These are phyloP conservation scores for Triticum urartu DNA, from an alignment of 176 grass and related monocot species.

Conservation along the genomic window DNA sequence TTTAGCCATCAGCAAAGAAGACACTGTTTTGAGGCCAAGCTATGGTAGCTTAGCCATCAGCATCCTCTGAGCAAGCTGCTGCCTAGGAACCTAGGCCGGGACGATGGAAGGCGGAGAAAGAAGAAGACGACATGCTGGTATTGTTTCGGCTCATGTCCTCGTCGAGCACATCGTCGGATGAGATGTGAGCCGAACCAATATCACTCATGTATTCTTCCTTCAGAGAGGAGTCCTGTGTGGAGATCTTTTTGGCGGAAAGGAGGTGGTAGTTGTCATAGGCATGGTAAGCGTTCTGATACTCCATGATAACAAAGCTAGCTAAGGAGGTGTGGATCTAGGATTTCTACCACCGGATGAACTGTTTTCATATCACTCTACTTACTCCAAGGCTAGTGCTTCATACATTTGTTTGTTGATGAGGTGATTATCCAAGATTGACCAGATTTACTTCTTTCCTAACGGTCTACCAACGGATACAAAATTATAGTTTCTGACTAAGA, in stretches of 20 bases:
- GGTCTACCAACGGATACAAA: neutral
- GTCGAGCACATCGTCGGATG: neutral
- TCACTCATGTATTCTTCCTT: slow-evolving; percentile 72
- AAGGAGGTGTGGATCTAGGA: neutral
- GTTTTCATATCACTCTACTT: neutral
- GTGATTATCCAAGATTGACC: neutral
- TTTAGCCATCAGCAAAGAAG: too few species aligned
- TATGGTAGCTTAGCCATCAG: too few species aligned
- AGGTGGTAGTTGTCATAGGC: neutral
- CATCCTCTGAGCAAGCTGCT: neutral
- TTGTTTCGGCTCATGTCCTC: slow-evolving; percentile 60
- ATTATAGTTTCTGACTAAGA: neutral
- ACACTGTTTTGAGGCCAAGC: neutral
- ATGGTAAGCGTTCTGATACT: slow-evolving; percentile 8
- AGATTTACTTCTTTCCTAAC: neutral
- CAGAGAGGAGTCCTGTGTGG: neutral
- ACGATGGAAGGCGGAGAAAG: neutral
- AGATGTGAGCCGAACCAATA: slow-evolving; percentile 74
- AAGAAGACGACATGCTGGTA: slow-evolving; percentile 67
- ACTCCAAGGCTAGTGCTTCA: neutral
- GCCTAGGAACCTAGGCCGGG: neutral
- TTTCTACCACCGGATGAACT: neutral
- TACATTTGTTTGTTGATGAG: neutral
- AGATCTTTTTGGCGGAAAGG: neutral
- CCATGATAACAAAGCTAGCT: neutral